These are phyloP conservation scores for Aspergillus sp. DNA, from an alignment of 2,329 filamentous ascomycete species.

Conservation along the genomic window DNA sequence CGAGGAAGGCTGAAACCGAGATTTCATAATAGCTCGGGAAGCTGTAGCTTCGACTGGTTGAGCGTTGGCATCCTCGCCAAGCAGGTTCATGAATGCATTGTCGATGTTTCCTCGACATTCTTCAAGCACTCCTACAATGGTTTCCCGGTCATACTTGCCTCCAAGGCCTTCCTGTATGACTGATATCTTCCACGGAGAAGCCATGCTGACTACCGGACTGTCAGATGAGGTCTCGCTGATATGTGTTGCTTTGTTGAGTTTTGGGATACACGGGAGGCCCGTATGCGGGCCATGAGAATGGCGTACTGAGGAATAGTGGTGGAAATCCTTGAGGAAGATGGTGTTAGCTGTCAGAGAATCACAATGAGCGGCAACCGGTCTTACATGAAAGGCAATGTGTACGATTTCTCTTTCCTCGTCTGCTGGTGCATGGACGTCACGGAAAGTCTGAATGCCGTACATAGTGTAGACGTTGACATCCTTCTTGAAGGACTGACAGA, in stretches of 20 bases:
- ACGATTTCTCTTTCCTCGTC: conserved; percentile 44
- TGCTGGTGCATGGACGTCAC: conserved; percentile 48
- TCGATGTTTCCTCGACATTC: conserved; percentile 60
- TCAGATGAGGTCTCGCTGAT: conserved; percentile 21
- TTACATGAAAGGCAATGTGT: conserved; percentile 68
- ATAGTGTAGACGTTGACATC: conserved; percentile 65
- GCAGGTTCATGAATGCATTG: conserved; percentile 55
- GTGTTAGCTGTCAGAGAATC: not conserved
- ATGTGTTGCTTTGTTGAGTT: conserved; percentile 18
- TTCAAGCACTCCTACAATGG: conserved; percentile 58
- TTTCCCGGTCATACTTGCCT: conserved; percentile 54
- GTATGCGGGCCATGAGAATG: conserved; percentile 63
- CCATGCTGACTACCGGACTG: conserved; percentile 39
- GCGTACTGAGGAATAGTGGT: conserved; percentile 71
- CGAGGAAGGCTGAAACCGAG: conserved; percentile 41
- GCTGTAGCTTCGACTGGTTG: conserved; percentile 27
- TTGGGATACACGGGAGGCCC: conserved; percentile 56
- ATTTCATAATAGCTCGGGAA: conserved; percentile 35
- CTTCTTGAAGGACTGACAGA: conserved; percentile 63
- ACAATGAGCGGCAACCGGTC: conserved; percentile 25
- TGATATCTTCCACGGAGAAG: conserved; percentile 61
- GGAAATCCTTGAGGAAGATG: conserved; percentile 55
- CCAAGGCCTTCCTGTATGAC: conserved; percentile 57
- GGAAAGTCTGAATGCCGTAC: conserved; percentile 48
- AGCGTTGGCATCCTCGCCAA: conserved; percentile 50